Evolutionary conservation across 2,329 filamentous ascomycete species (phyloP), one percentile per base, ranked within the genome.

Genomic region (Colletotrichum sp.): DNA sequence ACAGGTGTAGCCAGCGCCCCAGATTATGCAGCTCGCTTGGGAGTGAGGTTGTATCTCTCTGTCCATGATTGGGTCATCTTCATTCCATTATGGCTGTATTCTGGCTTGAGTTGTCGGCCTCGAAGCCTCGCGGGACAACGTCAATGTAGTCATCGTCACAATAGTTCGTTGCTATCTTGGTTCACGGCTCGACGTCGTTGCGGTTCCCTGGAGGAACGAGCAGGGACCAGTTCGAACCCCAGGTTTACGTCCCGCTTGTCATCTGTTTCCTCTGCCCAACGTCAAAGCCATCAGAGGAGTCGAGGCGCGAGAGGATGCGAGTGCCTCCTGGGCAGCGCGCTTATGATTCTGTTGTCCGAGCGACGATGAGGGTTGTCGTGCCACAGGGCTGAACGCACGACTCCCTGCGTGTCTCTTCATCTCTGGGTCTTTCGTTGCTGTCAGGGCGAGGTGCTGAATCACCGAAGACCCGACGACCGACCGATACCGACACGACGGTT

Each of bases 241-340:
- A 36, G 39, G 44, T 67, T 65, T 68, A 52, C n/a, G n/a, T 70
- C 70, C 66, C 19, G 34, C 22, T 13, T 75, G 72, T 71, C 68
- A 75, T 27, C 34, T 52, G 49, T 64, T 75, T 64, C 25, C 72
- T 72, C 32, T 34, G 19, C 29, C 39, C 57, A 49, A 70, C 27
- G 57, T 72, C 73, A 72, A 22, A 57, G 62, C 59, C 44, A 32
- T 32, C 57, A 63, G 52, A 16, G 34, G 25, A 63, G 30, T 36
- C 69, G n/a, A 22, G 30, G 34, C n/a, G 16, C 36, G 36, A 59
- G 22, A 29, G n/a, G 69, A 72, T 67, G 52, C 63, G 13, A 72
- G 39, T 72, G 55, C 25, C 27, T 64, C 44, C 44, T 44, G 55
- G 57, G 67, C 32, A 15, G n/a, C 15, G 19, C 55, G 34, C 55